A percentile compares a stretch with the other conserved stretches of the same genome.
These are phyloP conservation scores for Podospora bellae-mahoneyi DNA, from an alignment of 495 filamentous ascomycete genomes.

Conservation along the genomic window DNA sequence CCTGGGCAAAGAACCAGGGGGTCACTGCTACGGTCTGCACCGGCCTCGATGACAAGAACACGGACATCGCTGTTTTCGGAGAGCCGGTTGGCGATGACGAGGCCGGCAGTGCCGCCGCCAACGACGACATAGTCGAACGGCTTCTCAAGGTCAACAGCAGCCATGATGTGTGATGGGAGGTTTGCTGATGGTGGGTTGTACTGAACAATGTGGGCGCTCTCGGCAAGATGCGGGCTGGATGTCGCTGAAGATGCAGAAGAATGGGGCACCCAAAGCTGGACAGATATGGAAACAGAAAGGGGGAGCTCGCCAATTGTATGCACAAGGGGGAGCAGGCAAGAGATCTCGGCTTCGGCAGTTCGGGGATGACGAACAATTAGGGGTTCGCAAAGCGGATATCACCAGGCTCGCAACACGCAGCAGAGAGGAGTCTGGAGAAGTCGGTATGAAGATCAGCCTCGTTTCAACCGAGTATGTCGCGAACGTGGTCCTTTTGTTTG, in stretches of 20 bases:
- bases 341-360: not conserved
- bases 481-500: not conserved
- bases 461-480: not conserved
- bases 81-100: conserved; percentile 68
- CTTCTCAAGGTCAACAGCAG: conserved; percentile 16
- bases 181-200: not conserved
- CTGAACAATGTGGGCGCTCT: not conserved
- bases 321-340: not conserved
- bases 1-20: conserved; percentile 47
- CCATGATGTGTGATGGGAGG: not conserved
- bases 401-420: not conserved
- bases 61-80: conserved; percentile 41
- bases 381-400: not conserved
- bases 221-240: conserved; percentile 1
- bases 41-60: conserved; percentile 56
- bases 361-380: not conserved
- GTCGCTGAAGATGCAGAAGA: not conserved
- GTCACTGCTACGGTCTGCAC: conserved; percentile 47
- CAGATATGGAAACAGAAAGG: not conserved
- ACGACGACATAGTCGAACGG: conserved; percentile 81
- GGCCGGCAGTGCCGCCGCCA: conserved; percentile 83
- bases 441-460: not conserved
- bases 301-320: too few species aligned
- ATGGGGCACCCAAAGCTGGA: not conserved
- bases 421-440: not conserved